Conservation (phyloP, 2,329 filamentous ascomycete species). For the Fusarium buharicum region DNA sequence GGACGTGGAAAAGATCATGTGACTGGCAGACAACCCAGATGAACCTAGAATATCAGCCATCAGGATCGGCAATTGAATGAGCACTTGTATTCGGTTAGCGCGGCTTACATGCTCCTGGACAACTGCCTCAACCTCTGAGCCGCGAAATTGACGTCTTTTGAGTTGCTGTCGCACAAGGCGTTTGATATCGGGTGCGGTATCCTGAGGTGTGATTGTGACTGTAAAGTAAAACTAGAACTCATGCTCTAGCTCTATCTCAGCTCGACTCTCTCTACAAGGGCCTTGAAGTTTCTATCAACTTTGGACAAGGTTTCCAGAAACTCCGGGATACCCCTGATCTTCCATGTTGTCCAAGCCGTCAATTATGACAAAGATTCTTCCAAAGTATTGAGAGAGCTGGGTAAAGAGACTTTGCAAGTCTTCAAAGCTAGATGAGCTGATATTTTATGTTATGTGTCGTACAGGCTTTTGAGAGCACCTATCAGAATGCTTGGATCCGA, state of each 20-base stretch:
- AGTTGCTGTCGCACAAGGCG: neutral
- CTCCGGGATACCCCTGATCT: neutral
- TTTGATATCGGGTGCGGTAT: neutral
- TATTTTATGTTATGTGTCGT: neutral
- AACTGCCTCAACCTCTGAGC: neutral
- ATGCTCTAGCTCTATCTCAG: neutral
- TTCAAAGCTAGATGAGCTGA: neutral
- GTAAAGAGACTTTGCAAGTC: neutral
- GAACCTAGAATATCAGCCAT: neutral
- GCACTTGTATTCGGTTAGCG: neutral
- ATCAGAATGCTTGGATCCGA: neutral
- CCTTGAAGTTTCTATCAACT: neutral
- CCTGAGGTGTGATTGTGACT: rapidly evolving
- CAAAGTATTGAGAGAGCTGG: neutral
- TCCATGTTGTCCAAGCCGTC: neutral
- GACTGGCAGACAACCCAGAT: neutral
- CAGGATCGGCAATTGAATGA: neutral
- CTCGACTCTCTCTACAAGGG: neutral
- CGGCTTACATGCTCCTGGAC: neutral
- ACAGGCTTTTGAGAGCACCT: neutral
- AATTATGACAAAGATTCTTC: neutral
- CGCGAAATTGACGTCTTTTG: neutral
- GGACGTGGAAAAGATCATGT: neutral
- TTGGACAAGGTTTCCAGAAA: neutral
- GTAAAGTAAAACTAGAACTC: neutral